Percentiles rank a stretch among this genome's conserved stretches.
phyloP scores from a whole-genome alignment of 805 yeast species.

The Candida ovalis region DNA sequence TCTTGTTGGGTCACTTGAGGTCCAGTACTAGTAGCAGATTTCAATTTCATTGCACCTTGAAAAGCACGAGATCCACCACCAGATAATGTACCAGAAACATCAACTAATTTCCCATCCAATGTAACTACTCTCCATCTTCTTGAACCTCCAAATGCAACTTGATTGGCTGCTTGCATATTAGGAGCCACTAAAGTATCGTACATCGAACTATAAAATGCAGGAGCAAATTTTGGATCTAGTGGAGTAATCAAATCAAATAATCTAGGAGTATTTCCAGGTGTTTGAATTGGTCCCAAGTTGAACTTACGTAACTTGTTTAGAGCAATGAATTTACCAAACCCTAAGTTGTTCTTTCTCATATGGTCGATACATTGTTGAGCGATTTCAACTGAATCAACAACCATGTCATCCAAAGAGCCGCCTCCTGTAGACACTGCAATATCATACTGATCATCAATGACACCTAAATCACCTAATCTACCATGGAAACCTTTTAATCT shows the following conservation, averaged over 20 bases:
- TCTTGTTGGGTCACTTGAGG: constrained; percentile 51
- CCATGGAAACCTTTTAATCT: constrained; percentile 85
- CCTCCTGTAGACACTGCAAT: constrained; percentile 94
- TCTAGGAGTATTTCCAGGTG: constrained; percentile 77
- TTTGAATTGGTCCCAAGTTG: constrained; percentile 51
- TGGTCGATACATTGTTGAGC: constrained; percentile 69
- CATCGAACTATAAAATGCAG: constrained; percentile 86
- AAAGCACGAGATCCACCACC: constrained; percentile 84
- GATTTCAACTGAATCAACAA: constrained; percentile 71
- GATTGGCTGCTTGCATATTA: constrained; percentile 73
- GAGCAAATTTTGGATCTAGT: constrained; percentile 61
- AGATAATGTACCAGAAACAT: constrained; percentile 90
- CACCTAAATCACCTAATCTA: constrained; percentile 88
- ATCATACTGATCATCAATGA: constrained; percentile 83
- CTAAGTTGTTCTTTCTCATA: constrained; percentile 75
- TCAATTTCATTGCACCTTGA: constrained; percentile 73
- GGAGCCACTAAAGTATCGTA: constrained; percentile 85
- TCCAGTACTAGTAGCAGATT: constrained; percentile 29
- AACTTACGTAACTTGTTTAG: constrained; percentile 68
- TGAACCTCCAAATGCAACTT: constrained; percentile 74
- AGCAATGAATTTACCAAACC: constrained; percentile 85
- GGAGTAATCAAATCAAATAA: constrained; percentile 80
- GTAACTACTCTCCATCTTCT: constrained; percentile 88
- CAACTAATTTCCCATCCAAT: constrained; percentile 86
- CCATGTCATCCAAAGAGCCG: constrained; percentile 86